A percentile compares a stretch with the other conserved stretches of the same genome.
These are phyloP conservation scores for Aspergillus pseudoterreus DNA, from an alignment of 2,329 filamentous ascomycete species.

Conservation along the genomic window DNA sequence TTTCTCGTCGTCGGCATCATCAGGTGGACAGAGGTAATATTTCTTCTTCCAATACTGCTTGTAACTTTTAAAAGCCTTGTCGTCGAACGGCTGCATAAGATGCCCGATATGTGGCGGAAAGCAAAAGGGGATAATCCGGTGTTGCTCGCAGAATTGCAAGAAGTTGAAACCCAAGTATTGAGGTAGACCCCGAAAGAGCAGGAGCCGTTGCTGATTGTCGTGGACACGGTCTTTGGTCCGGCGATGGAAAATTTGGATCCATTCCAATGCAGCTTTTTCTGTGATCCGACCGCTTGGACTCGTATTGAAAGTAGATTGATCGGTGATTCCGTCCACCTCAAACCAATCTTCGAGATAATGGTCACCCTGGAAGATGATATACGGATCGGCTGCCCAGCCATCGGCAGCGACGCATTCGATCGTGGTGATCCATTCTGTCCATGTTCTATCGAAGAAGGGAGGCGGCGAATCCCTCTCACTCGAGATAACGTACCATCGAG, in stretches of 20 bases:
- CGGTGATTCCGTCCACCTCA: not conserved
- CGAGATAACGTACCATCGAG: no score
- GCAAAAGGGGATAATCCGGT: not conserved
- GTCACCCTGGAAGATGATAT: not conserved
- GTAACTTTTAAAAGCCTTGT: not conserved
- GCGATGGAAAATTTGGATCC: not conserved
- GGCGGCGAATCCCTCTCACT: not conserved
- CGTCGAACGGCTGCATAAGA: not conserved
- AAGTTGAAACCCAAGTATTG: not conserved
- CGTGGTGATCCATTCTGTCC: not conserved
- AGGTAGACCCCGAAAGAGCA: not conserved
- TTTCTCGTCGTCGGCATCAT: not conserved
- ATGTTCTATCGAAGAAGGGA: not conserved
- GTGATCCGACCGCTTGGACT: not conserved
- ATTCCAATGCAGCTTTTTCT: not conserved
- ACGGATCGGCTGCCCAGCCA: not conserved
- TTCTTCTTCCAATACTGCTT: not conserved
- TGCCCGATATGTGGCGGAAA: not conserved
- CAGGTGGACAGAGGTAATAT: not conserved
- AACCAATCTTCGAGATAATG: not conserved
- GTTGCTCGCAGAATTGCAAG: not conserved
- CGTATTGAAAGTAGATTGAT: not conserved
- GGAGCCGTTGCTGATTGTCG: not conserved
- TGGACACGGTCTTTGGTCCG: not conserved
- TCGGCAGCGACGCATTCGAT: not conserved